These are phyloP conservation scores for Orbilia brochopaga DNA, from an alignment of 2,329 filamentous ascomycete species.

Conservation along the genomic window DNA sequence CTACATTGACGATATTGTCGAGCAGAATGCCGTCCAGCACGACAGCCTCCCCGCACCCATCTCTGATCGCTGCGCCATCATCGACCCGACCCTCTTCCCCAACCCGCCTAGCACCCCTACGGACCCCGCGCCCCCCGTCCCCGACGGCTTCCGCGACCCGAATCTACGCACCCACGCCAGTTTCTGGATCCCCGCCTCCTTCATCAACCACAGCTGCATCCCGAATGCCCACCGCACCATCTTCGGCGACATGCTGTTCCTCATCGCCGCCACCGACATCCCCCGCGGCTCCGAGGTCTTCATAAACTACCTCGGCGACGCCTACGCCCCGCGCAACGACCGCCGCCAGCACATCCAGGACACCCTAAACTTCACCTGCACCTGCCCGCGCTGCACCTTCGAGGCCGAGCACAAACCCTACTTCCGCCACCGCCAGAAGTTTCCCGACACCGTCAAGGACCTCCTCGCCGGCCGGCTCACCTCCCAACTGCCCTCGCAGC, in stretches of 20 bases:
- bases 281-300: slow-evolving; percentile 16
- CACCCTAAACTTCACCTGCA: slow-evolving; percentile 14
- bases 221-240: slow-evolving; percentile 31
- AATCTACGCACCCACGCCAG: slow-evolving; percentile 8
- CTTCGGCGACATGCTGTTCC: slow-evolving; percentile 27
- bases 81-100: slow-evolving; percentile 26
- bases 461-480: slow-evolving; percentile 5
- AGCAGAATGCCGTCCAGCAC: slow-evolving; percentile 25
- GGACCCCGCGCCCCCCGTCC: neutral
- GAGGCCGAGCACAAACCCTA: slow-evolving; percentile 16
- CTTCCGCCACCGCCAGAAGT: slow-evolving; percentile 1
- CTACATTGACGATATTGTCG: slow-evolving; percentile 26
- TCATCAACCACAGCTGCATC: slow-evolving; percentile 40
- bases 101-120: neutral
- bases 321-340: slow-evolving; percentile 13
- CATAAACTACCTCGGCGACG: slow-evolving; percentile 39
- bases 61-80: neutral
- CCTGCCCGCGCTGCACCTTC: slow-evolving; percentile 21
- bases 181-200: slow-evolving; percentile 29
- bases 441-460: slow-evolving; percentile 8
- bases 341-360: slow-evolving; percentile 12
- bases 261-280: slow-evolving; percentile 21
- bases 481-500: slow-evolving; percentile 1
- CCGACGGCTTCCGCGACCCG: neutral
- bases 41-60: slow-evolving; percentile 6